Conservation (phyloP, 129 eudicot genomes). For the Chrysanthemum makinoi region DNA sequence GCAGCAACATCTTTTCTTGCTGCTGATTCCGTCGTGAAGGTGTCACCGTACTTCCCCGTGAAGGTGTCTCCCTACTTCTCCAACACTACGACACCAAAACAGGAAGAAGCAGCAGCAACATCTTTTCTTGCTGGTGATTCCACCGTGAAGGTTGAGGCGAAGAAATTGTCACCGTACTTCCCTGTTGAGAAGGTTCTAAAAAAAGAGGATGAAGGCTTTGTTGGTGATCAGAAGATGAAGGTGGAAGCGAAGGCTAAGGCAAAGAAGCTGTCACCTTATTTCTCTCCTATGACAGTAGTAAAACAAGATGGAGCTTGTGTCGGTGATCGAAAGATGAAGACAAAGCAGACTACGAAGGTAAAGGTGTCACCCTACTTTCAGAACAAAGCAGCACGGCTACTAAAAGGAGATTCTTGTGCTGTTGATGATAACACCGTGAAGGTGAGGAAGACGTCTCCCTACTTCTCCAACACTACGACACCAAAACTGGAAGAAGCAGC, state of each 20-base stretch:
- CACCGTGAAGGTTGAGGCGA: too few relatives aligned
- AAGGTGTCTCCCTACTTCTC: neutral
- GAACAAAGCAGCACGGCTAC: too few relatives aligned
- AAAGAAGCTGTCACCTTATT: too few relatives aligned
- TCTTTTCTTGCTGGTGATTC: neutral
- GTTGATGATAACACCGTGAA: neutral
- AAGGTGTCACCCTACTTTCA: slow-evolving; percentile 18
- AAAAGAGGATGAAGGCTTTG: neutral
- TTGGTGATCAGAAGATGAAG: too few relatives aligned
- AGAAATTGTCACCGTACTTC: slow-evolving; percentile 7
- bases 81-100: neutral
- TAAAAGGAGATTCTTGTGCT: neutral
- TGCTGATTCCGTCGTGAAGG: neutral
- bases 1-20: too few relatives aligned
- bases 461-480: neutral
- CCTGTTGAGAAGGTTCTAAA: neutral
- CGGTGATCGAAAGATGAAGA: neutral
- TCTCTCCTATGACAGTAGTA: too few relatives aligned
- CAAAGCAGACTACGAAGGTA: neutral
- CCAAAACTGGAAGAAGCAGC: neutral
- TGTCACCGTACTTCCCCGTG: neutral
- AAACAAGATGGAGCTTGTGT: too few relatives aligned
- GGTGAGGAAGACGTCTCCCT: neutral
- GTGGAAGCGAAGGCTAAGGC: too few relatives aligned
- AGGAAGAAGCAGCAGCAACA: neutral